phyloP scores from a whole-genome alignment of 495 filamentous ascomycete species.

The Hapsidospora chrysogenum region DNA sequence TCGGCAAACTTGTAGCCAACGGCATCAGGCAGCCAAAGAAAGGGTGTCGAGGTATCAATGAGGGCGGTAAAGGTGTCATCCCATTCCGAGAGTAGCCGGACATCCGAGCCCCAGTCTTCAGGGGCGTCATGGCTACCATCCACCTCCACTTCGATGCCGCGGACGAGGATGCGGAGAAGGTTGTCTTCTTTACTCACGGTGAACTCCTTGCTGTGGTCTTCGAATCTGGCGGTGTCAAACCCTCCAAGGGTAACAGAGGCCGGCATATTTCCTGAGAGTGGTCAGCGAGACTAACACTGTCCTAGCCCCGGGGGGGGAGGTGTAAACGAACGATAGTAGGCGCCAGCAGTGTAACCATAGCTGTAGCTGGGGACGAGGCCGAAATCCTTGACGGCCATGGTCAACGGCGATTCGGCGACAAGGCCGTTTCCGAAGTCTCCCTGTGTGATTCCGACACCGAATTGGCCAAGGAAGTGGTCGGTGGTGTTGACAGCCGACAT shows the following conservation, averaged over 20 bases:
- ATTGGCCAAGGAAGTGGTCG: slow-evolving; percentile 36
- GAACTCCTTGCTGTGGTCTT: slow-evolving; percentile 35
- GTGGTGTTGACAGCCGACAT: slow-evolving; percentile 38
- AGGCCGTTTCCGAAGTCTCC: slow-evolving; percentile 10
- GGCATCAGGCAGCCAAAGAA: slow-evolving; percentile 45
- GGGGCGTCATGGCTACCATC: slow-evolving; percentile 9
- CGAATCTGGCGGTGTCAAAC: slow-evolving; percentile 42
- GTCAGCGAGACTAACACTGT: too few species aligned
- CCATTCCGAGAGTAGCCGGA: slow-evolving; percentile 20
- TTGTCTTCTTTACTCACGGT: slow-evolving; percentile 25
- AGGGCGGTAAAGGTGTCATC: slow-evolving; percentile 31
- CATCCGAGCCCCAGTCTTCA: slow-evolving; percentile 21
- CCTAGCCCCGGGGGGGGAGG: too few species aligned
- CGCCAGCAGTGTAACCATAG: slow-evolving; percentile 53
- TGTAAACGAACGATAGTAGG: slow-evolving; percentile 34
- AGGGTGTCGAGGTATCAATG: slow-evolving; percentile 53
- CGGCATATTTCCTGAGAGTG: slow-evolving; percentile 17
- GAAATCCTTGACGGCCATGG: slow-evolving; percentile 29
- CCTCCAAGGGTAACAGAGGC: slow-evolving; percentile 46
- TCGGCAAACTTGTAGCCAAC: slow-evolving; percentile 47
- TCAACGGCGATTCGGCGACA: slow-evolving; percentile 13
- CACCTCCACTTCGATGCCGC: slow-evolving; percentile 32
- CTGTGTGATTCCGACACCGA: slow-evolving; percentile 35
- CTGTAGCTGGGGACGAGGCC: slow-evolving; percentile 41
- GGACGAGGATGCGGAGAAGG: slow-evolving; percentile 35